A percentile compares a stretch with the other conserved stretches of the same genome.
phyloP scores from a whole-genome alignment of 2,329 filamentous ascomycete genomes.

The Gnomoniopsis smithogilvyi region DNA sequence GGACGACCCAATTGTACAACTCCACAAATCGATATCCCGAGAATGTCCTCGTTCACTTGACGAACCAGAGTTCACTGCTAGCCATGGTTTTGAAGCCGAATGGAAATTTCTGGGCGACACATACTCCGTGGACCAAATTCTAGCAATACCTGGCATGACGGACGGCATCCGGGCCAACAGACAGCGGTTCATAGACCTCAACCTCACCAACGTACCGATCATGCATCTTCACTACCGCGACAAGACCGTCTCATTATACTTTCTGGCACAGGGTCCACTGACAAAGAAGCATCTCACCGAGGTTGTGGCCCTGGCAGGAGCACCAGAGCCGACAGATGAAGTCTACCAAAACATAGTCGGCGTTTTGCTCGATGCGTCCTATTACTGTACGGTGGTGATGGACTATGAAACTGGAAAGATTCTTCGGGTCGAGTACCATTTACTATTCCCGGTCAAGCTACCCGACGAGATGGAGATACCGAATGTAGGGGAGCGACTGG shows the following conservation, averaged over 20 bases:
- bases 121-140: background rate
- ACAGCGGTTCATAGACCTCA: conserved; percentile 1
- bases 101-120: conserved; percentile 12
- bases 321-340: conserved; percentile 7
- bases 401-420: conserved; percentile 10
- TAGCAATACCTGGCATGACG: conserved; percentile 7
- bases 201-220: conserved; percentile 1
- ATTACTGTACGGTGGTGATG: conserved; percentile 14
- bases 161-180: conserved; percentile 12
- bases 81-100: conserved; percentile 10
- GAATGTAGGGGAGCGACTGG: conserved; percentile 4
- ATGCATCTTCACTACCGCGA: conserved; percentile 8
- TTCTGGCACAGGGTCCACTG: conserved; percentile 14
- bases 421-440: conserved; percentile 13
- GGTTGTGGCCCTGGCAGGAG: conserved; percentile 10
- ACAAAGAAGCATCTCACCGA: conserved; percentile 5
- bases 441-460: conserved; percentile 17
- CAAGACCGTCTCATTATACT: conserved; percentile 8
- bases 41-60: conserved; percentile 11
- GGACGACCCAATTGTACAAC: conserved; percentile 5
- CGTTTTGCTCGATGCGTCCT: conserved; percentile 10
- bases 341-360: conserved; percentile 10
- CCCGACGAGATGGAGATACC: conserved; percentile 16
- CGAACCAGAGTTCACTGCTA: conserved; percentile 13
- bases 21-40: background rate